Evolutionary conservation across 1,284 basidiomycete genomes (phyloP).

Genomic region (Fomitopsis pinicola): DNA sequence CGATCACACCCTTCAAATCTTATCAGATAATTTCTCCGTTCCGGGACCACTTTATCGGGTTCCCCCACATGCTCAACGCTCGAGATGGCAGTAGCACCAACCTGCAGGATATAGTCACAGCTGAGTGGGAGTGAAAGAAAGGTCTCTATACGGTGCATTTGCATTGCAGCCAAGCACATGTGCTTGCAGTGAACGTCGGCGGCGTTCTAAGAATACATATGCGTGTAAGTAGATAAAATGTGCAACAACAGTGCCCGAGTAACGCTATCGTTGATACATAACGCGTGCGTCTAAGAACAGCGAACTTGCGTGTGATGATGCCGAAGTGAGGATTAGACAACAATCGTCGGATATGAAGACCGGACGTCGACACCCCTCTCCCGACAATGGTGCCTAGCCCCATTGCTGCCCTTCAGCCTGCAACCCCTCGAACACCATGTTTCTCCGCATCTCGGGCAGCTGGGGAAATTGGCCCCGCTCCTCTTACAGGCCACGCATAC

Average conservation of each 20-base stretch:
- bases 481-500: slow-evolving; percentile 56
- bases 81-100: too few species aligned
- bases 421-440: slow-evolving; percentile 71
- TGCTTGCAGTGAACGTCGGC: neutral
- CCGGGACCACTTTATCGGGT: too few species aligned
- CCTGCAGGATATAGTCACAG: too few species aligned
- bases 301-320: neutral
- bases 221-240: neutral
- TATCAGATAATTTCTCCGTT: neutral
- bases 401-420: slow-evolving; percentile 41
- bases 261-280: neutral
- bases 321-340: neutral
- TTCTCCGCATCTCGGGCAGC: slow-evolving; percentile 57
- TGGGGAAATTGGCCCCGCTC: slow-evolving; percentile 57
- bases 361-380: slow-evolving; percentile 6
- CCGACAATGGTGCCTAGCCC: slow-evolving; percentile 42
- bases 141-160: neutral
- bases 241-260: neutral
- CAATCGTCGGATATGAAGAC: neutral
- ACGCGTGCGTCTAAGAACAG: too few species aligned
- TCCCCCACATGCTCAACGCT: too few species aligned
- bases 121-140: too few species aligned
- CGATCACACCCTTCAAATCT: neutral
- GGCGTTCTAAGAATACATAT: neutral
- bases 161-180: neutral